These are phyloP conservation scores for Aspergillus texensis DNA, from an alignment of 2,329 filamentous ascomycete species.

Conservation along the genomic window DNA sequence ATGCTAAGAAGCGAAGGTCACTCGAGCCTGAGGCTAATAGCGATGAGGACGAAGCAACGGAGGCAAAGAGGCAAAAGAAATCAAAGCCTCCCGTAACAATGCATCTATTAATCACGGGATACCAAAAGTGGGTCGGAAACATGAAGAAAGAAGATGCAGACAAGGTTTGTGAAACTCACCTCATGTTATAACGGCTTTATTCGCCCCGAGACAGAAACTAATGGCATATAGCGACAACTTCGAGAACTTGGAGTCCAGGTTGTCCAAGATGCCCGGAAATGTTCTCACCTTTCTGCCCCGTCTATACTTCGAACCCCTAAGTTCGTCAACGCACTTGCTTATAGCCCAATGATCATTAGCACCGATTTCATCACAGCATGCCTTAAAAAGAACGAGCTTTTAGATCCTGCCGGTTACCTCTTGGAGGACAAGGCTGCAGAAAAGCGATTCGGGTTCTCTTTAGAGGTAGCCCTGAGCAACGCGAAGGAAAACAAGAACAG, in stretches of 20 bases:
- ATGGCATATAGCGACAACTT: constrained; percentile 67
- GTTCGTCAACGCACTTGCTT: constrained; percentile 84
- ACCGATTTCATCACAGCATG: constrained; percentile 78
- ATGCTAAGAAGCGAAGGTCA: constrained; percentile 47
- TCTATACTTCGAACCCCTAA: constrained; percentile 87
- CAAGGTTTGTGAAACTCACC: constrained; percentile 59
- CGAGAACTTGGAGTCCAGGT: constrained; percentile 81
- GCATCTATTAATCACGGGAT: constrained; percentile 80
- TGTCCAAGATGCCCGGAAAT: constrained; percentile 72
- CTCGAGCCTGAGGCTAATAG: constrained; percentile 52
- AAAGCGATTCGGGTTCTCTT: constrained; percentile 67
- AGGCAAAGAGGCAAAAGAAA: constrained; percentile 65
- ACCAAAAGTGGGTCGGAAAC: constrained; percentile 77
- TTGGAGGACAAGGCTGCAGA: constrained; percentile 76
- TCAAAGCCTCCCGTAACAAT: constrained; percentile 67
- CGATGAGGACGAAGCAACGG: constrained; percentile 58
- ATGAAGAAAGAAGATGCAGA: constrained; percentile 76
- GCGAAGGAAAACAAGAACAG: constrained; percentile 76
- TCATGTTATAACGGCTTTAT: background rate
- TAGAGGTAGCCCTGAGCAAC: constrained; percentile 68
- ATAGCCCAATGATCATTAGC: constrained; percentile 75
- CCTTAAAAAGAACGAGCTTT: constrained; percentile 68
- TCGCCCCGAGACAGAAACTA: background rate
- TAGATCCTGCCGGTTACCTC: constrained; percentile 65
- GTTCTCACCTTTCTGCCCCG: constrained; percentile 86